Evolutionary conservation across 306 rosid species (phyloP), one percentile per base, ranked within the genome.

Genomic region (Prunus mongolica): DNA sequence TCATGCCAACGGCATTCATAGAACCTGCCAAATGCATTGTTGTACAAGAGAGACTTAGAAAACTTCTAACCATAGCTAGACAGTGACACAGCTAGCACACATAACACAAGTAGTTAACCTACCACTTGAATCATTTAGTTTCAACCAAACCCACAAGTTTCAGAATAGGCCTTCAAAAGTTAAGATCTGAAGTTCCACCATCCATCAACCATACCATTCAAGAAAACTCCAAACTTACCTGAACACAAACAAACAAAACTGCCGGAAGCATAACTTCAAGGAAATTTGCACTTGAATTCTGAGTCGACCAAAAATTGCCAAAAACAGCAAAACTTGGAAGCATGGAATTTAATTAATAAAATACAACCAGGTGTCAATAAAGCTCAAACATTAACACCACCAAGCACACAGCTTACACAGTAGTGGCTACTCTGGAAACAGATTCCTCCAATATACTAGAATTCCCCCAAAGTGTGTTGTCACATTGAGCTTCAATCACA

Each of bases 181-280:
- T 60, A 38, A 6, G 64, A 27, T 46, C 75, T 62, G 41, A 77
- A 46, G 41, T 34, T 63, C 61, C 84, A 54, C 75, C 81, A 65
- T 75, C 74, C 65, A 74, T 68, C 67, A 34, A 50, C 71, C 47
- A 71, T 52, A 30, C 20, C 62, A 79, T 75, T 71, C 72, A 73
- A 71, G 65, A 67, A 51, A 82, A 75, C 69, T 70, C 71, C 75
- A 52, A 50, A 76, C 73, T 76, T 77, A 69, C 85, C 85, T 72
- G 79, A 70, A 79, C 76, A 72, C 27, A 77, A 27, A 75, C 27
- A 77, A 27, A 75, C 73, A 41, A 32, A 76, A 76, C 72, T 67
- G 56, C 73, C 79, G 73, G 65, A 55, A 82, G 67, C 78, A 78
- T 50, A 69, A 63, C 78, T 72, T 67, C 52, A n/a, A 79, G 47